Percentiles rank a stretch among this genome's conserved stretches.
These are phyloP conservation scores for Musa beccarii DNA, from an alignment of 176 grass and related monocot species.

Conservation along the genomic window DNA sequence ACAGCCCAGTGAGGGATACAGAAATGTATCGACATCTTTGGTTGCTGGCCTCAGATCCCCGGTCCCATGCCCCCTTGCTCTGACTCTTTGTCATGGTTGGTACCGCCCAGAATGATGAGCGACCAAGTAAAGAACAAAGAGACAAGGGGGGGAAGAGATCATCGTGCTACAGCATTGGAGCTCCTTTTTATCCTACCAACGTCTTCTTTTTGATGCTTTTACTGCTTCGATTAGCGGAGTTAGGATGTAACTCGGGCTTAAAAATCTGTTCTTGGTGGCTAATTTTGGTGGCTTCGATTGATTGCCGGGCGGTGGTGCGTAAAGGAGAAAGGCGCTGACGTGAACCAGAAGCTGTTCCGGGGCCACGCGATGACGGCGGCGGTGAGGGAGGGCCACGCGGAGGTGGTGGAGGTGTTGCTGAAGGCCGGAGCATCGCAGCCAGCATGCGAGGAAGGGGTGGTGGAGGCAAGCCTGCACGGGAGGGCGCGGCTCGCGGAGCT, in stretches of 20 bases:
- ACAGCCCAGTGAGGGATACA: no score
- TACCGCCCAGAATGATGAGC: not conserved
- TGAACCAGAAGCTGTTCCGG: constrained; percentile 75
- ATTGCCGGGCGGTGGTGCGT: not conserved
- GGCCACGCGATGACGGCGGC: constrained; percentile 75
- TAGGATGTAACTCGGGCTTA: not conserved
- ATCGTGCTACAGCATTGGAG: not conserved
- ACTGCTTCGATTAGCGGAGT: not conserved
- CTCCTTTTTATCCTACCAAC: not conserved
- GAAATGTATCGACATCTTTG: no score
- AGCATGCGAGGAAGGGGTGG: constrained; percentile 88
- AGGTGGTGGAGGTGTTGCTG: constrained; percentile 68
- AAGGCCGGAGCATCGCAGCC: constrained; percentile 74
- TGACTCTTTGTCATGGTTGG: not conserved
- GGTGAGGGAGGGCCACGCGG: constrained; percentile 55
- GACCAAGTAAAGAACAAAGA: not conserved
- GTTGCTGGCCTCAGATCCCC: no score
- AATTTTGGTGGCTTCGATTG: not conserved
- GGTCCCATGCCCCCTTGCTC: not conserved
- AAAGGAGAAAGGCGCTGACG: constrained; percentile 79
- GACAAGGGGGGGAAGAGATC: not conserved
- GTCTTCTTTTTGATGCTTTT: not conserved
- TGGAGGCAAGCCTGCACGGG: constrained; percentile 72
- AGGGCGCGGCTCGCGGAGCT: constrained; percentile 49
- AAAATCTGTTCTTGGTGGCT: not conserved